phyloP scores from a whole-genome alignment of 139 green algal genomes.

The Volvox reticuliferus region DNA sequence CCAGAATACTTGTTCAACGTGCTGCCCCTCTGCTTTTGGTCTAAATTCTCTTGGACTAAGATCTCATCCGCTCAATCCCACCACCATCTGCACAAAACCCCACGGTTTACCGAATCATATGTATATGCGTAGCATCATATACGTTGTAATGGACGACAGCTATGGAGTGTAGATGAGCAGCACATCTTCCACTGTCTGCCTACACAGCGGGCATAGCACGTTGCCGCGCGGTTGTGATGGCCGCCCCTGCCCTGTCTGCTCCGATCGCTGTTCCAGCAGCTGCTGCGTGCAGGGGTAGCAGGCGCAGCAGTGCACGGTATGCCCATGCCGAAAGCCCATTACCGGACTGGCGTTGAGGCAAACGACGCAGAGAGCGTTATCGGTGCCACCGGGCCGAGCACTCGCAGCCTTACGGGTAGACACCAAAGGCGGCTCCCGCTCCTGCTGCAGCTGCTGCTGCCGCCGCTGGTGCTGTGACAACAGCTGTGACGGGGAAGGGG shows the following conservation, averaged over 20 bases:
- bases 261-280: slow-evolving; percentile 6
- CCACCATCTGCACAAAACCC: too few relatives aligned
- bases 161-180: not conserved
- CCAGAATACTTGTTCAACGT: too few relatives aligned
- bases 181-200: slow-evolving; percentile 15
- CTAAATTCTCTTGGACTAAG: too few relatives aligned
- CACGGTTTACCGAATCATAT: too few relatives aligned
- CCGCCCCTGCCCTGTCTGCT: not conserved
- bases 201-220: slow-evolving; percentile 26
- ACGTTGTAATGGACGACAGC: too few relatives aligned
- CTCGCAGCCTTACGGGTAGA: not conserved
- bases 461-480: not conserved
- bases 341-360: not conserved
- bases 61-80: too few relatives aligned
- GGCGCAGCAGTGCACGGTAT: slow-evolving; percentile 20
- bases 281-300: not conserved
- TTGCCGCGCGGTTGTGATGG: not conserved
- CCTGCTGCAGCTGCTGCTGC: not conserved
- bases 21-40: too few relatives aligned
- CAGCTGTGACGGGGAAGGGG: not conserved
- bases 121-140: too few relatives aligned
- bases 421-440: not conserved
- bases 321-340: slow-evolving; percentile 30
- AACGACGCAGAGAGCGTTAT: not conserved
- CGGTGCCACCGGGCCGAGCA: not conserved